A percentile compares a stretch with the other conserved stretches of the same genome.
Conservation (phyloP, 148 eudicot species). For the Diospyros kaki region DNA sequence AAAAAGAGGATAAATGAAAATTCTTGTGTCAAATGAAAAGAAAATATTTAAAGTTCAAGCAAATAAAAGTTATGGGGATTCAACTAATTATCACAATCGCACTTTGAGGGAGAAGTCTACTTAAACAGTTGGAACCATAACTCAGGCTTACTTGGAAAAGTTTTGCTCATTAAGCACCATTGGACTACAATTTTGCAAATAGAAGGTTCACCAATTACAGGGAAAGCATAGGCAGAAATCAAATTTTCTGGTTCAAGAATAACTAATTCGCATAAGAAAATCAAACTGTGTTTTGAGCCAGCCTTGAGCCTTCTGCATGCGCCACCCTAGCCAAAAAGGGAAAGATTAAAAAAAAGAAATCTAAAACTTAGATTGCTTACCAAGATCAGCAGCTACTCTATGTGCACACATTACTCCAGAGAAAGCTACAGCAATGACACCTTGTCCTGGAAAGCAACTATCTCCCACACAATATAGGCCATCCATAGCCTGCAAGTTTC, state of each 20-base stretch:
- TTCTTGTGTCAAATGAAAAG: background rate
- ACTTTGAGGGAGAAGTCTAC: background rate
- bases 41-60: slow-evolving; percentile 6
- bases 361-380: slow-evolving; percentile 31
- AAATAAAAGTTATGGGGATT: background rate
- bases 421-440: slow-evolving; percentile 95
- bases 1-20: slow-evolving; percentile 4
- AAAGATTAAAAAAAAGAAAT: background rate
- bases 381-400: slow-evolving; percentile 92
- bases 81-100: background rate
- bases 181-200: background rate
- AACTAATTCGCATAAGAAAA: background rate
- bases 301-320: background rate
- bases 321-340: background rate
- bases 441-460: slow-evolving; percentile 99
- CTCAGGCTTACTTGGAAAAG: background rate
- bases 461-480: slow-evolving; percentile 98
- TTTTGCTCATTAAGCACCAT: no score
- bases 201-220: background rate
- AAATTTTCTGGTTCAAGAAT: background rate
- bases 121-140: background rate
- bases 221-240: background rate
- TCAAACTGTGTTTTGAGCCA: slow-evolving; percentile 7
- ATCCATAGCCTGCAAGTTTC: slow-evolving; percentile 61
- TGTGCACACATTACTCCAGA: slow-evolving; percentile 99